Base-by-base conservation (phyloP, 1,284 basidiomycete genomes). In the Agroathelia rolfsii region DNA sequence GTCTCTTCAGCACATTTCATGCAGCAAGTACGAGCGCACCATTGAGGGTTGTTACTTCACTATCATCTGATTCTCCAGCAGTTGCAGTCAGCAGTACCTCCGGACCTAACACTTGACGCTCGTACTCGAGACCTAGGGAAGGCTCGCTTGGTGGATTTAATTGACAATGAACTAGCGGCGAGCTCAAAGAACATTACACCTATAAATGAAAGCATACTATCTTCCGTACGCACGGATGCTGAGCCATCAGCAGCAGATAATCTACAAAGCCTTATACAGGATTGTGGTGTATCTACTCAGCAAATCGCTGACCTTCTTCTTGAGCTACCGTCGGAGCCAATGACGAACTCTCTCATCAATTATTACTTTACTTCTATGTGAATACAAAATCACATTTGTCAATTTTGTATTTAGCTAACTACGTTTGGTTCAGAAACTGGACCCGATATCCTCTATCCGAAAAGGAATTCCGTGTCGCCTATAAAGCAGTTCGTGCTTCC, bases 401-500 rank as follows among this genome's bases (percentile, higher is more conserved):
- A 39, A 23, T 31, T 25, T 38, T 24, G 11, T 40, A 6, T 15
- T 28, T 28, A 29, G 18, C 35, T 28, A 11, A 15, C 24, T 9
- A 22, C 33, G 7, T 38, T n/a, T 24, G 12, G 18, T 44, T 51
- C 46, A 90, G 92, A 55, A 95, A 95, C 52, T 89, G 86, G 71
- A 89, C 89, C n/a, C 76, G 90, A 24, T 92, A 94, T 55, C 90
- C 90, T 18, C 73, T 95, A 19, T 88, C 87, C 28, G 90, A 94
- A 45, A 70, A 72, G 30, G 79, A 87, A 36, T 95, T 95, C 55
- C 72, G 89, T 32, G 49, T 68, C 20, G 76, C 85, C 0, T 95
- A 92, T 53, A 68, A 77, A 26, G 80, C 87, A 17, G 66, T 95
- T 28, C 83, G 81, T 49, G 63, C 75, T 12, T 81, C 83, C 45